Evolutionary conservation across 2,329 filamentous ascomycete genomes (phyloP).

Genomic region (Curvularia spicifera): DNA sequence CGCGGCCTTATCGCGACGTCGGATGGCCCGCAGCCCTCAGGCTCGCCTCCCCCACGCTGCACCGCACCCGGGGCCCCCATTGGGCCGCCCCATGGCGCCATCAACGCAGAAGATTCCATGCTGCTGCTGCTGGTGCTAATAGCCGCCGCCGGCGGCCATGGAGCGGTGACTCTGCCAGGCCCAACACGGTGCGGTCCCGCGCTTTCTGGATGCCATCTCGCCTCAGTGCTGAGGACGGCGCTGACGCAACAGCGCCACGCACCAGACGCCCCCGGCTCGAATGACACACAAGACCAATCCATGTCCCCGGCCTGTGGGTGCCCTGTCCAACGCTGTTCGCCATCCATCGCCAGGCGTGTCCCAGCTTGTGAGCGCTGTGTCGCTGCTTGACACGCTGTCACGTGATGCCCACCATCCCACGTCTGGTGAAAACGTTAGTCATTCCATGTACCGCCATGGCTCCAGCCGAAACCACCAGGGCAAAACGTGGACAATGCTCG

Average conservation of each 20-base stretch:
- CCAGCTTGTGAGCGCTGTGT: not conserved
- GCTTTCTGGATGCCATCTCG: conserved; percentile 9
- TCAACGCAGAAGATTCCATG: conserved; percentile 15
- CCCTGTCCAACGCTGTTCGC: not conserved
- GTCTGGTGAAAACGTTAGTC: conserved; percentile 38
- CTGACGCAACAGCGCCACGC: conserved; percentile 17
- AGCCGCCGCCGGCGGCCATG: conserved; percentile 32
- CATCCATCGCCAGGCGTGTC: not conserved
- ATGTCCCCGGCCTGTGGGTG: too few species aligned
- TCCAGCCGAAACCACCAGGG: conserved; percentile 14
- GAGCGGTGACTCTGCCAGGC: conserved; percentile 21
- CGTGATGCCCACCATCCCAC: conserved; percentile 34
- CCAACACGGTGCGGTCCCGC: conserved; percentile 7
- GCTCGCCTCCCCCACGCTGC: conserved; percentile 26
- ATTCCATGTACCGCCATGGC: conserved; percentile 17
- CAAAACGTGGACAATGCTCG: conserved; percentile 25
- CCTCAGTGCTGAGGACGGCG: conserved; percentile 31
- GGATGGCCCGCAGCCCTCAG: not conserved
- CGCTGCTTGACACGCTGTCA: conserved; percentile 11
- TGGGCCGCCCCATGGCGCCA: conserved; percentile 21
- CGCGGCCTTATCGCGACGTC: conserved; percentile 31
- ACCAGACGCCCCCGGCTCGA: not conserved
- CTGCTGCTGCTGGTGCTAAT: conserved; percentile 5
- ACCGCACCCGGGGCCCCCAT: conserved; percentile 16
- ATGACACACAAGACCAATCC: not conserved